Base-by-base conservation (phyloP, 306 rosid species). In the Cucurbita argyrosperma region DNA sequence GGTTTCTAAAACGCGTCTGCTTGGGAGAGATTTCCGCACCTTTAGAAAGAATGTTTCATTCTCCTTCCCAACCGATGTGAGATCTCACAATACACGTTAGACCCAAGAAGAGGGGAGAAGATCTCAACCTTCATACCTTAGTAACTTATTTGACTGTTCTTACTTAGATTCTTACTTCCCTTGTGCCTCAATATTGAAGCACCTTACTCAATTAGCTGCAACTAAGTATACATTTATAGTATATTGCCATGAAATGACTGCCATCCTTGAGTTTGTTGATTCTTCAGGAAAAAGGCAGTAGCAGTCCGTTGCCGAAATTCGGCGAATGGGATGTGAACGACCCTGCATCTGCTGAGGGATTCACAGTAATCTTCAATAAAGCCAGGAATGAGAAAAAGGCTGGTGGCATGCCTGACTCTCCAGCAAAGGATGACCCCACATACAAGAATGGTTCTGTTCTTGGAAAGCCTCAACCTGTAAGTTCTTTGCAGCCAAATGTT, bases 291-390 rank as follows among this genome's bases (percentile, higher is more conserved):
- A 86, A 76, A 42, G 88, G 83, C 70, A 83, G 74, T 47, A 74
- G 79, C 54, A 74, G 79, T 67, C 82, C 96, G 37, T 66, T 90
- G 39, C 93, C 96, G 7, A 90, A 90, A 85, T 91, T 91, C 68
- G 96, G 96, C 42, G 97, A 89, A 67, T 91, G 97, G 97, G 91
- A 91, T 63, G 92, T 89, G 63, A 91, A 86, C 60, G 91, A 91
- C 71, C 92, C 92, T 2, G 82, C 97, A 37, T 87, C 97, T 0
- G 96, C 92, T 7, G 92, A 84, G 79, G 91, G 92, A 38, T 91
- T 89, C 85, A 86, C 97, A 0, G 91, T 82, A 7, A 89, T 91
- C 80, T 89, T 91, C 82, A 91, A 83, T 79, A 89, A 89, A 83
- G 92, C 96, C 37, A 80, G 91, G 74, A 81, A 85, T 61, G 97